Evolutionary conservation across 2,329 filamentous ascomycete species (phyloP), one percentile per base, ranked within the genome.

Genomic region (Taxawa tesnikishii): DNA sequence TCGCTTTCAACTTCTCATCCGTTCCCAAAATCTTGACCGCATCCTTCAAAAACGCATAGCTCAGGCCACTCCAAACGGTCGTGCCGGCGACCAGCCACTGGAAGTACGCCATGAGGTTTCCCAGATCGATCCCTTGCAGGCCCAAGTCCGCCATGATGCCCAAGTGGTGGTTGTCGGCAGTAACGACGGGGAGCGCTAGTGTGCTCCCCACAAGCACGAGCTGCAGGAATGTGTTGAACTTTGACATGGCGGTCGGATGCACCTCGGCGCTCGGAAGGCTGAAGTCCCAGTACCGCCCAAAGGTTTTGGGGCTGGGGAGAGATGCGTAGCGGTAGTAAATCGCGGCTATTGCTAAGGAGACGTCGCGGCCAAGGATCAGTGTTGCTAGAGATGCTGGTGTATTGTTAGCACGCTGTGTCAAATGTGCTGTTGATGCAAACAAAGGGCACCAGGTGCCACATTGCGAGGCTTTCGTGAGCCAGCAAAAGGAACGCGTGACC

Each of bases 251-350:
- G 0, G 83, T 90, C 1, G 83, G 83, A 38, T 75, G 79, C 5
- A 92, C 83, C 57, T 90, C 83, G 3, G 83, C 83, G 24, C 77
- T 83, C 2, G 83, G 90, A 10, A 98, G 69, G 3, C 82, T 88
- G 52, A 98, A 96, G 58, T 98, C 90, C 90, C 90, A 98, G 59
- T 96, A 98, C 12, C 90, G 68, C 12, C 71, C 61, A 57, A 94
- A 83, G 0, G 90, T 96, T 60, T 96, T 96, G 2, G 90, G 90
- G 0, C 83, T 78, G 1, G 90, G 90, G 5, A 98, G 69, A 2
- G 83, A 92, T 43, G 94, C 92, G 73, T 84, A 96, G 41, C 90
- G 79, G 57, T 90, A 96, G 63, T 94, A 96, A 44, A 98, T 77
- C 15, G 90, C 90, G 2, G 85, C 75, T 14, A 94, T 68, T 15